A percentile compares a stretch with the other conserved stretches of the same genome.
phyloP scores from a whole-genome alignment of 202 grass and related monocot species.

The Panicum virgatum region DNA sequence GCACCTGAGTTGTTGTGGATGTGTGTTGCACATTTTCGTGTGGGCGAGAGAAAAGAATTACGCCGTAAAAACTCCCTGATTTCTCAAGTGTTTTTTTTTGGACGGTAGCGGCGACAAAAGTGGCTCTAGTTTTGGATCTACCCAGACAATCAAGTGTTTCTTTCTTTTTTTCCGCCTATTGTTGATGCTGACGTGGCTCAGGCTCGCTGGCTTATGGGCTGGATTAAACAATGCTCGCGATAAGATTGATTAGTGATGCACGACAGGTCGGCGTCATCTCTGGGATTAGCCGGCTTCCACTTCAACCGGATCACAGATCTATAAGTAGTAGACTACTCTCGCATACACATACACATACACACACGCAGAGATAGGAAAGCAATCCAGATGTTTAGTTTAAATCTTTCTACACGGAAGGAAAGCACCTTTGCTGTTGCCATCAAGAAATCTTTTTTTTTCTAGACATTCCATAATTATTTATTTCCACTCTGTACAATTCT shows the following conservation, averaged over 20 bases:
- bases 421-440: slow-evolving; percentile 16
- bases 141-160: neutral
- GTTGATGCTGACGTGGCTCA: slow-evolving; percentile 43
- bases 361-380: neutral
- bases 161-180: neutral
- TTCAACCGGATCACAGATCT: slow-evolving; percentile 31
- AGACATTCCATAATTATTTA: neutral
- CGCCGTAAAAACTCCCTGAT: neutral
- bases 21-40: slow-evolving; percentile 1
- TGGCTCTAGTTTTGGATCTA: slow-evolving; percentile 38
- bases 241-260: slow-evolving; percentile 41
- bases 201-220: neutral
- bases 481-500: neutral
- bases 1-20: neutral
- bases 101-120: neutral
- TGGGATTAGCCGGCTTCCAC: slow-evolving; percentile 4
- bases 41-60: neutral
- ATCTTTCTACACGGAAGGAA: neutral
- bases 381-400: neutral
- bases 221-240: slow-evolving; percentile 33
- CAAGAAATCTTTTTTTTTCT: neutral
- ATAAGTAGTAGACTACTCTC: neutral
- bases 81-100: neutral
- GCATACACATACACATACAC: neutral
- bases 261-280: slow-evolving; percentile 26